phyloP scores from a whole-genome alignment of 2,329 filamentous ascomycete genomes.

The Anthostomella pinea region DNA sequence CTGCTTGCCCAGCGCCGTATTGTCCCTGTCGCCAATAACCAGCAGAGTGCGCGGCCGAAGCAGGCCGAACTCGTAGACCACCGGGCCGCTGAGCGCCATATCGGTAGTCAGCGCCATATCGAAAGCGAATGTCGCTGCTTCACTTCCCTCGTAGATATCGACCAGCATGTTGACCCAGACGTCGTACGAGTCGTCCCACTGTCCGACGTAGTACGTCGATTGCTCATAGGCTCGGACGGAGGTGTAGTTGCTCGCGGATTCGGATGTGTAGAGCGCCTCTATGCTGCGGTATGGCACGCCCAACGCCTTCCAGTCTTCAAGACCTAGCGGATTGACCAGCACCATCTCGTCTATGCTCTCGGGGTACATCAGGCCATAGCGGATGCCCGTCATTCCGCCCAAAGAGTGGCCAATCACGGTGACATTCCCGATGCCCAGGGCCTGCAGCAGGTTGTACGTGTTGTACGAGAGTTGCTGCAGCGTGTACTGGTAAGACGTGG shows the following conservation, averaged over 20 bases:
- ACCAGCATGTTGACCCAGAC: conserved; percentile 54
- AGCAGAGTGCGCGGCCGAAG: conserved; percentile 46
- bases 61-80: conserved; percentile 47
- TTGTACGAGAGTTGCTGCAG: conserved; percentile 50
- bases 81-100: conserved; percentile 51
- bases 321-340: conserved; percentile 50
- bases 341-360: conserved; percentile 40
- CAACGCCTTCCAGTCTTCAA: conserved; percentile 52
- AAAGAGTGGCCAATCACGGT: conserved; percentile 54
- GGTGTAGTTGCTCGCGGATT: conserved; percentile 40
- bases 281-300: conserved; percentile 46
- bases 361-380: conserved; percentile 51
- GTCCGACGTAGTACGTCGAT: conserved; percentile 45
- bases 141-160: conserved; percentile 46
- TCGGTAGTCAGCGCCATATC: conserved; percentile 52
- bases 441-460: conserved; percentile 45
- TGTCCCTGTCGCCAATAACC: conserved; percentile 50
- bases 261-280: conserved; percentile 37
- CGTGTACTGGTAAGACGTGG: conserved; percentile 48
- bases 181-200: conserved; percentile 50
- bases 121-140: conserved; percentile 41
- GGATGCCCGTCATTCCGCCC: conserved; percentile 52
- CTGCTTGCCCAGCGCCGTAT: conserved; percentile 52
- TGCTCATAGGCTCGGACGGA: conserved; percentile 47
- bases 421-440: conserved; percentile 40